These are phyloP conservation scores for Nevesoporus exiguus DNA, from an alignment of 768 basidiomycete genomes.

Conservation along the genomic window DNA sequence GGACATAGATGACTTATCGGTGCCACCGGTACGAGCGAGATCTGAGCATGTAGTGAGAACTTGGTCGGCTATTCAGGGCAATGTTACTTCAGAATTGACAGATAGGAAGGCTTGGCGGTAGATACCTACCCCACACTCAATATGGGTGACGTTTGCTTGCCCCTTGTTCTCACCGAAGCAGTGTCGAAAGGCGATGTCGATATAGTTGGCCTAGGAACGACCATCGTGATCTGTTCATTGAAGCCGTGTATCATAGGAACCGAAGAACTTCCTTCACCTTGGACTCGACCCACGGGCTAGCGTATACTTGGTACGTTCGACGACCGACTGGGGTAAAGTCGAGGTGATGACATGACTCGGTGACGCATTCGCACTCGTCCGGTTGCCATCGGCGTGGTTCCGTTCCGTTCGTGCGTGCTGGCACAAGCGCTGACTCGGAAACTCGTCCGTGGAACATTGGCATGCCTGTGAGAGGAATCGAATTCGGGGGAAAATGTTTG, in stretches of 20 bases:
- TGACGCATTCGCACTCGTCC: neutral
- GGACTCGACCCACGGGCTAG: neutral
- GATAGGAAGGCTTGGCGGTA: neutral
- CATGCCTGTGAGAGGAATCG: neutral
- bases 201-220: neutral
- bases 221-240: neutral
- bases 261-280: neutral
- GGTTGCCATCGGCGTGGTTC: neutral
- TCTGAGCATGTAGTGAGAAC: neutral
- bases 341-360: neutral
- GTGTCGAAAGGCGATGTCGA: neutral
- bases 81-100: neutral
- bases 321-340: neutral
- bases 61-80: neutral
- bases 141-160: neutral
- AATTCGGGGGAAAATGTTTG: neutral
- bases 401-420: neutral
- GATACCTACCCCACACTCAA: neutral
- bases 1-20: neutral
- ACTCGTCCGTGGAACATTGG: too few relatives aligned
- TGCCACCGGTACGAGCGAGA: neutral
- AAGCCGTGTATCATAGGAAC: neutral
- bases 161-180: neutral
- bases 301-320: neutral
- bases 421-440: neutral